These are phyloP conservation scores for Penicillium cataractarum DNA, from an alignment of 495 filamentous ascomycete species.

Conservation along the genomic window DNA sequence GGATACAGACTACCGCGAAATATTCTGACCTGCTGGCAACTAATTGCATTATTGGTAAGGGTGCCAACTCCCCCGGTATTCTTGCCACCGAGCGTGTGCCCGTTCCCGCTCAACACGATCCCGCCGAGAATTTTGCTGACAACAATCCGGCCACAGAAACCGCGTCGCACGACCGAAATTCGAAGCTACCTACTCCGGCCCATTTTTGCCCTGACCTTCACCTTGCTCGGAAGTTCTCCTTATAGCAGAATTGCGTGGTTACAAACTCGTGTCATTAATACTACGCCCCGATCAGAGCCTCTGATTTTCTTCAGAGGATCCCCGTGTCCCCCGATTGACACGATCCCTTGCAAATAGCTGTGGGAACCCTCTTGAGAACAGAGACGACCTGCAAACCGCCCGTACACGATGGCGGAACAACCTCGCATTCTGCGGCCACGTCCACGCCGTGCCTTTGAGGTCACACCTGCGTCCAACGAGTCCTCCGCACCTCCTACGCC, in stretches of 20 bases:
- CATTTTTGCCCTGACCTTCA: background rate
- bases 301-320: conserved; percentile 11
- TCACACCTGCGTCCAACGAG: conserved; percentile 57
- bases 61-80: background rate
- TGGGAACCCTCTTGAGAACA: background rate
- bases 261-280: background rate
- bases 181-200: background rate
- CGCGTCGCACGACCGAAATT: conserved; percentile 11
- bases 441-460: conserved; percentile 75
- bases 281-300: conserved; percentile 12
- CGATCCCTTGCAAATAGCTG: conserved; percentile 3
- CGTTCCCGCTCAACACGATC: background rate
- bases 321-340: background rate
- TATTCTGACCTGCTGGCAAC: background rate
- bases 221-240: background rate
- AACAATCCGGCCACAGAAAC: conserved; percentile 6
- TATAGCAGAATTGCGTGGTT: conserved; percentile 1
- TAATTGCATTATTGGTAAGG: background rate
- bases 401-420: conserved; percentile 45
- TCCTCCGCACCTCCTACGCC: conserved; percentile 55
- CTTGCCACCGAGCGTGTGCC: background rate
- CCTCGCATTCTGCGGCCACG: conserved; percentile 68
- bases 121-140: conserved; percentile 17
- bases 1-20: background rate
- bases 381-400: conserved; percentile 1